Base-by-base conservation (phyloP, 192 early-diverging fungal species). In the Chytriomyces confervae region DNA sequence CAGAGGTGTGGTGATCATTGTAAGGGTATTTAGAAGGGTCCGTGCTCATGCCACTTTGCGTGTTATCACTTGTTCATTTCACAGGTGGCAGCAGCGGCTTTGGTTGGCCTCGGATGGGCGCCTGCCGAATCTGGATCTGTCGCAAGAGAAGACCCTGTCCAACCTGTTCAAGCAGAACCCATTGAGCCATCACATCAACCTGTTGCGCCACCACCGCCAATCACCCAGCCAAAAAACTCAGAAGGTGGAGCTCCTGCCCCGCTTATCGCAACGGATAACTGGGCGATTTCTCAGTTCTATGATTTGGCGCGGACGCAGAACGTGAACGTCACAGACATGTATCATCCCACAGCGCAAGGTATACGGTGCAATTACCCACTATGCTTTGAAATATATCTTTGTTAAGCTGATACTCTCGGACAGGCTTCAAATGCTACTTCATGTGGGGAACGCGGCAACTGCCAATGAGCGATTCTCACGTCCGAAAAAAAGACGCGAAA, bases 401-500 rank as follows among this genome's bases (percentile, higher is more conserved):
- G 18, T 27, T 24, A 0, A 64, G 23, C 62, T 16, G 7, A 20
- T 20, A 16, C 57, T 16, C 5, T 69, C 24, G n/a, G 48, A 46
- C 43, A 13, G 67, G 18, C 45, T 69, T 69, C 36, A 10, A 9
- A 8, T 72, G 69, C 51, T n/a, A 50, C 13, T 72, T 72, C 69
- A 72, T 72, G 69, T 72, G 69, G 69, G 57, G 57, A 5, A 72
- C 69, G 48, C 69, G 69, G 13, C 18, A 29, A 27, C 44, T 72
- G 10, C 13, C 69, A 6, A n/a, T 23, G 18, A 44, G 27, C 10
- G 69, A 72, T 57, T 27, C 51, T 13, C 44, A 36, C 24, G 50
- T 13, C n/a, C 20, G 45, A n/a, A 72, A 72, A 45, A 72, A 72
- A 45, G 69, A 72, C 51, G 69, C 69, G 51, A 72, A 72, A 27